Conservation (phyloP, 371 early-diverging fungal species). For the Actinomucor elegans region DNA sequence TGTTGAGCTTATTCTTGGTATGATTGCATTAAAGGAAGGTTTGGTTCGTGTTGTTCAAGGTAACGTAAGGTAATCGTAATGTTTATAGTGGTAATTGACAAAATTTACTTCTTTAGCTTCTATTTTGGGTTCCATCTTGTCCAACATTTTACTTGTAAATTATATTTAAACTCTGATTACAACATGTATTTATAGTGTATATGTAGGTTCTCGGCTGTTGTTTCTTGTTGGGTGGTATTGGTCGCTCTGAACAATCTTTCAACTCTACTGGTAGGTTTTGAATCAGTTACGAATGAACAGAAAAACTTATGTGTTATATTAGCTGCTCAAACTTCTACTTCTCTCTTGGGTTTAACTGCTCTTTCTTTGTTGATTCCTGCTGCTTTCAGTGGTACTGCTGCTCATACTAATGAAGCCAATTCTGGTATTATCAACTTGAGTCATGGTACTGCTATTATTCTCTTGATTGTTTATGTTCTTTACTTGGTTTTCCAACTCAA, state of each 20-base stretch:
- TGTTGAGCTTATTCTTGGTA: conserved; percentile 83
- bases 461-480: conserved; percentile 68
- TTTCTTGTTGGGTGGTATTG: conserved; percentile 77
- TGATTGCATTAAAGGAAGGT: conserved; percentile 81
- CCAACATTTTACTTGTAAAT: conserved; percentile 73
- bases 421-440: conserved; percentile 62
- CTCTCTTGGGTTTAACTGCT: conserved; percentile 74
- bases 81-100: too few species aligned
- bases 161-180: too few species aligned
- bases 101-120: conserved; percentile 55
- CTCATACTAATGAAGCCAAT: conserved; percentile 21
- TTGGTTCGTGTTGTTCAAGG: conserved; percentile 82
- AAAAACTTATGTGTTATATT: neutral
- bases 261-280: conserved; percentile 58
- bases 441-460: conserved; percentile 71
- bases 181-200: too few species aligned
- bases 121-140: conserved; percentile 82
- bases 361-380: conserved; percentile 80
- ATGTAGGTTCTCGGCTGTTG: conserved; percentile 69
- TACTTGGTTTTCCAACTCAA: conserved; percentile 79
- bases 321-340: conserved; percentile 78
- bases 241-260: conserved; percentile 69
- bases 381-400: conserved; percentile 57
- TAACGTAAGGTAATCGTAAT: conserved; percentile 6
- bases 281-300: neutral